Evolutionary conservation across 768 basidiomycete species (phyloP), one percentile per base, ranked within the genome.

Genomic region (Amanita rubescens): DNA sequence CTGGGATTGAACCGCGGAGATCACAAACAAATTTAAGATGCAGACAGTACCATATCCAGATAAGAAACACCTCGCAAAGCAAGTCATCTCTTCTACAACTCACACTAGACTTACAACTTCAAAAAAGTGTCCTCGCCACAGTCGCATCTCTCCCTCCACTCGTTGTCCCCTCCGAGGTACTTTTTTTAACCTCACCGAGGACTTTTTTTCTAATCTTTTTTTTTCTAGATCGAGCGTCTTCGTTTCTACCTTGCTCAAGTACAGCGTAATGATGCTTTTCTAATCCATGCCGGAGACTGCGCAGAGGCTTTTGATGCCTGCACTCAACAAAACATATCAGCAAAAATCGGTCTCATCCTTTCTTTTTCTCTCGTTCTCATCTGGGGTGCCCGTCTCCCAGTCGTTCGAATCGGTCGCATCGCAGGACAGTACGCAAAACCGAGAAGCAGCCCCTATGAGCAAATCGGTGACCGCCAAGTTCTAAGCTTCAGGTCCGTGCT

Each of bases 381-480:
- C 55, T 91, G 92, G 90, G 93, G 95, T 49, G 90, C 85, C 4
- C 84, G 94, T 44, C 71, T 93, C 30, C 96, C 94, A n/a, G 87
- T 97, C 34, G 94, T 96, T 48, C 83, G 90, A 32, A 82, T 93
- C 49, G 90, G 90, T 5, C 81, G 96, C 10, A 97, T 98, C 57
- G 96, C 94, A 0, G 95, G 95, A 0, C 94, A 96, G 66, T 96
- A 95, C 59, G 94, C n/a, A n/a, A n/a, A n/a, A n/a, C n/a, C n/a
- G n/a, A n/a, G n/a, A n/a, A n/a, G n/a, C n/a, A n/a, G n/a, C 62
- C 71, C 74, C 10, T 90, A 79, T 11, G 95, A 99, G 67, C 81
- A 76, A 55, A 75, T 94, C 8, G 84, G 81, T 14, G 85, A 84
- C 45, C 78, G 73, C 30, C 81, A 91, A 59, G 87, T 97, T 0